These are phyloP conservation scores for Didymella arachidicola DNA, from an alignment of 2,329 filamentous ascomycete species.

Conservation along the genomic window DNA sequence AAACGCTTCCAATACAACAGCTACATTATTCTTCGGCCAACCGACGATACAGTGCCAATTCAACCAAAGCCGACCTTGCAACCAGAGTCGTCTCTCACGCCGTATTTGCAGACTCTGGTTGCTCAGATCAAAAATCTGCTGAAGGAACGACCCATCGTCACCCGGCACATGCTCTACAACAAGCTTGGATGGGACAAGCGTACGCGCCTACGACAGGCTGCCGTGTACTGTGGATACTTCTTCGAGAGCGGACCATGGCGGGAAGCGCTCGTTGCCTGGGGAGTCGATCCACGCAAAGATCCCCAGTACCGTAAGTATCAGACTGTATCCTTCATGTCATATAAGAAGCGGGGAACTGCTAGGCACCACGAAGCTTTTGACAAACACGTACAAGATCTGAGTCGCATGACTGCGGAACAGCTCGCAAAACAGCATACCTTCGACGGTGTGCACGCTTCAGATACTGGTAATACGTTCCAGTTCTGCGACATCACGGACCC, in stretches of 20 bases:
- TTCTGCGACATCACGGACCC: slow-evolving; percentile 91
- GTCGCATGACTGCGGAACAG: slow-evolving; percentile 32
- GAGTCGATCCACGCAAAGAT: slow-evolving; percentile 82
- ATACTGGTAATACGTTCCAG: slow-evolving; percentile 92
- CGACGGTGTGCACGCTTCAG: slow-evolving; percentile 75
- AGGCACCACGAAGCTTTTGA: slow-evolving; percentile 39
- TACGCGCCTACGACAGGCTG: slow-evolving; percentile 72
- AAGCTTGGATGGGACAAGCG: slow-evolving; percentile 64
- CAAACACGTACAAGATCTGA: slow-evolving; percentile 36
- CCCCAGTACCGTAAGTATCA: slow-evolving; percentile 84
- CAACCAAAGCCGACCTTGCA: slow-evolving; percentile 65
- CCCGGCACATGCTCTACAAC: slow-evolving; percentile 81
- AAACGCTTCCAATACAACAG: slow-evolving; percentile 37
- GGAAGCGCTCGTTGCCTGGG: slow-evolving; percentile 84
- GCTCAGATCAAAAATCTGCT: slow-evolving; percentile 70
- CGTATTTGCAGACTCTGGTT: slow-evolving; percentile 70
- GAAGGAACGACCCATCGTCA: slow-evolving; percentile 81
- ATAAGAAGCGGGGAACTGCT: slow-evolving; percentile 41
- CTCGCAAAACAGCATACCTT: slow-evolving; percentile 70
- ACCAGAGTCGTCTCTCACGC: slow-evolving; percentile 59
- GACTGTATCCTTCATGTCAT: slow-evolving; percentile 64
- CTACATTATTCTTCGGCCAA: slow-evolving; percentile 65
- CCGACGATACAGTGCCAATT: slow-evolving; percentile 68
- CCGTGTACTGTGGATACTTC: slow-evolving; percentile 87
- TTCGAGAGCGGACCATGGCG: slow-evolving; percentile 93